Base-by-base conservation (phyloP, 176 grass and related monocot species). In the Cymbopogon citratus region DNA sequence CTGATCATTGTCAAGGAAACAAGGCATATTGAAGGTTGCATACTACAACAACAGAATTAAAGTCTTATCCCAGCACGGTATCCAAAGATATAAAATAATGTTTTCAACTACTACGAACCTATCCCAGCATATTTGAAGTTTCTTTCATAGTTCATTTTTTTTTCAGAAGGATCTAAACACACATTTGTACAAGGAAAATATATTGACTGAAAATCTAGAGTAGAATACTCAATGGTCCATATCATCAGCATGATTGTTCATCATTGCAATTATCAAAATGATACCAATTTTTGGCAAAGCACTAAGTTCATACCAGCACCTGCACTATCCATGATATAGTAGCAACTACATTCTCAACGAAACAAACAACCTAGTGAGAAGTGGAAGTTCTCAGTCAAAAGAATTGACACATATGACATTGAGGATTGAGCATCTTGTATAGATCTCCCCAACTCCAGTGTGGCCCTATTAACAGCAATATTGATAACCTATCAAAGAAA, bases 1-100 rank as follows among this genome's bases (percentile, higher is more conserved):
- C 95, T 98, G 63, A 57, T 43, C n/a, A 77, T 49, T 82, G 77
- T 87, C 84, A 96, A 93, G 87, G 76, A 77, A 73, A 87, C 66
- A 70, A 78, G 77, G 67, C 48, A 80, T 33, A 85, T 59, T 67
- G 40, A 81, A 11, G 34, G 24, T 75, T 73, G 77, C 57, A 36
- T 48, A 36, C 15, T 83, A 65, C 67, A 21, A 85, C 61, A 25
- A 33, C 21, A 67, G 3, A n/a, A 71, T 77, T 77, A 13, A 77
- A 51, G 38, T 52, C 14, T 51, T 24, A 44, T 43, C 54, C 56
- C 73, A 44, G 34, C 65, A 25, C 25, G 56, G 25, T 60, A 12
- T 24, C n/a, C n/a, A 60, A 12, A 60, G 4, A 57, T 12, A 38
- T 13, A 75, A 36, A 3, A 23, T 1, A 57, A 5, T 36, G 18